These are phyloP conservation scores for Lithospermum erythrorhizon DNA, from an alignment of 257 asterid genomes.

Conservation along the genomic window DNA sequence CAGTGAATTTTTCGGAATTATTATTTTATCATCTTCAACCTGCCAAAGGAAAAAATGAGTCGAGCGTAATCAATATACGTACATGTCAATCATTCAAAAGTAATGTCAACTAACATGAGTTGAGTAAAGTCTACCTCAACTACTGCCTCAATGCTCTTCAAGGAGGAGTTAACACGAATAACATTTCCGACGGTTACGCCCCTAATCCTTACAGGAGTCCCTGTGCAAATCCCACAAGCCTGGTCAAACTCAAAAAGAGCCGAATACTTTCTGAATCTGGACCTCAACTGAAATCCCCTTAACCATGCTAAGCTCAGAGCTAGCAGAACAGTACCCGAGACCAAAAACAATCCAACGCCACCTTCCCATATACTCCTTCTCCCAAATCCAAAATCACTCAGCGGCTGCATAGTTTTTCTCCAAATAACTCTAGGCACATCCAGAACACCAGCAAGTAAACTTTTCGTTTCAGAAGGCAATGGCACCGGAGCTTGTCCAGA, in stretches of 20 bases:
- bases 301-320: constrained; percentile 91
- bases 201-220: constrained; percentile 90
- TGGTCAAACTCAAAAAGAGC: constrained; percentile 85
- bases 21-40: constrained; percentile 86
- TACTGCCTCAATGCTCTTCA: constrained; percentile 71
- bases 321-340: constrained; percentile 67
- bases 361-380: constrained; percentile 97
- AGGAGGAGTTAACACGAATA: constrained; percentile 76
- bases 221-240: constrained; percentile 88
- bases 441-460: constrained; percentile 41
- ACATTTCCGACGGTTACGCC: constrained; percentile 90
- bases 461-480: constrained; percentile 35
- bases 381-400: constrained; percentile 91
- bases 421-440: constrained; percentile 59
- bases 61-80: not conserved
- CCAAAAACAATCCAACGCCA: constrained; percentile 88
- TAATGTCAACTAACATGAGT: constrained; percentile 3
- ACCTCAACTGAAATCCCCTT: constrained; percentile 81
- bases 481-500: constrained; percentile 23
- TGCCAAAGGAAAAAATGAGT: constrained; percentile 14
- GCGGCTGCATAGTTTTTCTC: constrained; percentile 73
- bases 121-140: constrained; percentile 54
- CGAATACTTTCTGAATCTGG: constrained; percentile 70
- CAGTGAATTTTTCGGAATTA: constrained; percentile 82
- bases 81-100: not conserved